These are phyloP conservation scores for Trichophyton equinum DNA, from an alignment of 2,329 filamentous ascomycete species.

Conservation along the genomic window DNA sequence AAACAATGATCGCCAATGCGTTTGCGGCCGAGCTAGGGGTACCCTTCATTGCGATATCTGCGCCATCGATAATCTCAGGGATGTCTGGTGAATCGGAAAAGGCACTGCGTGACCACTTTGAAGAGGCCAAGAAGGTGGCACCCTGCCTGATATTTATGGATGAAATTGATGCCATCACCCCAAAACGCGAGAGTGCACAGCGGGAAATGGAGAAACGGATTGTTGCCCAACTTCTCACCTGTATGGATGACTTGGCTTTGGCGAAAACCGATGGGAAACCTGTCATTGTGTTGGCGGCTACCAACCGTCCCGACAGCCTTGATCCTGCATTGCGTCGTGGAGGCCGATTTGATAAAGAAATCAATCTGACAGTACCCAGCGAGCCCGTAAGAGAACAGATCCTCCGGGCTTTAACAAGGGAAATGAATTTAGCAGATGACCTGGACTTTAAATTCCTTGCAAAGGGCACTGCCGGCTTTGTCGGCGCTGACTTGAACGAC, in stretches of 20 bases:
- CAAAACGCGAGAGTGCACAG: slow-evolving; percentile 69
- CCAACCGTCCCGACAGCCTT: slow-evolving; percentile 74
- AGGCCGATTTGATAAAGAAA: slow-evolving; percentile 68
- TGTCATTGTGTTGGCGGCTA: slow-evolving; percentile 82
- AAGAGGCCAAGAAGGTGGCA: slow-evolving; percentile 72
- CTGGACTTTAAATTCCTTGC: slow-evolving; percentile 65
- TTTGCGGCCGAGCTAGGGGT: slow-evolving; percentile 64
- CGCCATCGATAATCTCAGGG: slow-evolving; percentile 67
- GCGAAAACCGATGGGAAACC: slow-evolving; percentile 61
- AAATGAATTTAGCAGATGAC: slow-evolving; percentile 51
- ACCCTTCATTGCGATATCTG: slow-evolving; percentile 70
- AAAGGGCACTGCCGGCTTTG: slow-evolving; percentile 79
- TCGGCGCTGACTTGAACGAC: slow-evolving; percentile 75
- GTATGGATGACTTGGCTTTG: slow-evolving; percentile 69
- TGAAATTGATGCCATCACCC: slow-evolving; percentile 81
- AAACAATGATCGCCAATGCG: slow-evolving; percentile 71
- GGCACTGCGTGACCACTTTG: slow-evolving; percentile 71
- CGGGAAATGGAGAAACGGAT: slow-evolving; percentile 85
- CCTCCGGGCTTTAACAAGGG: slow-evolving; percentile 56
- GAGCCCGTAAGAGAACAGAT: slow-evolving; percentile 67
- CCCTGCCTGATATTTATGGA: slow-evolving; percentile 88
- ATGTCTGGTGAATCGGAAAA: slow-evolving; percentile 87
- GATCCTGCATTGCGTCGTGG: slow-evolving; percentile 64
- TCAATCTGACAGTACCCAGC: slow-evolving; percentile 79
- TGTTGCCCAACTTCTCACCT: slow-evolving; percentile 67